Percentiles rank a stretch among this genome's conserved stretches.
These are phyloP conservation scores for Theobroma grandiflorum DNA, from an alignment of 441 rosid species.

Conservation along the genomic window DNA sequence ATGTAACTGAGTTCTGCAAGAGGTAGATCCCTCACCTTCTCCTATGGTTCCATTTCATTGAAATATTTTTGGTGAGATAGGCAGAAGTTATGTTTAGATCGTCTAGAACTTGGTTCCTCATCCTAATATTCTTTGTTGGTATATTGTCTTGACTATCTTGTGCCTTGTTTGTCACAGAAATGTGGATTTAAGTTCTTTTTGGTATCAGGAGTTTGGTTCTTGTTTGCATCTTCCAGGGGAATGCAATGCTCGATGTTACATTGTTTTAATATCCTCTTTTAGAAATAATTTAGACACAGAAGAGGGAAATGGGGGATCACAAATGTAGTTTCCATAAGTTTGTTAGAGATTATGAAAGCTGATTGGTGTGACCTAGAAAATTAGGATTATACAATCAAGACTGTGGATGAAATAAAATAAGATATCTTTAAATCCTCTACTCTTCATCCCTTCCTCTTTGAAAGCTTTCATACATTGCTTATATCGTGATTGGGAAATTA, in stretches of 20 bases:
- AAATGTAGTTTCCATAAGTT: background rate
- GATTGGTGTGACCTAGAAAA: background rate
- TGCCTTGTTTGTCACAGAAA: conserved; percentile 2
- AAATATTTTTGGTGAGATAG: conserved; percentile 1
- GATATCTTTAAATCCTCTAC: background rate
- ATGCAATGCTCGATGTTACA: background rate
- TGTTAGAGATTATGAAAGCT: conserved; percentile 9
- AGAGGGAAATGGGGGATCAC: background rate
- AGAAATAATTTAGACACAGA: background rate
- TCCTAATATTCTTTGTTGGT: background rate
- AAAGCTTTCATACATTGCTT: background rate
- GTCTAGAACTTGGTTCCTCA: background rate
- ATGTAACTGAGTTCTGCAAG: conserved; percentile 64
- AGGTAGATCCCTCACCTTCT: conserved; percentile 50
- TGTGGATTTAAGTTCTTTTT: conserved; percentile 11
- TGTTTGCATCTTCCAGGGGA: conserved; percentile 6
- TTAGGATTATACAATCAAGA: background rate
- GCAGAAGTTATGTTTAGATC: background rate
- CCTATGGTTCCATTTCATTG: conserved; percentile 16
- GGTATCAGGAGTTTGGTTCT: background rate
- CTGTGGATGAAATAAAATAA: background rate
- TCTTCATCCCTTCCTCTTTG: background rate
- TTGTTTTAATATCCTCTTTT: background rate
- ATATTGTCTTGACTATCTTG: background rate
- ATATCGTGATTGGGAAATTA: background rate